Evolutionary conservation across 192 early-diverging fungal genomes (phyloP).

Genomic region (Podila epigama): DNA sequence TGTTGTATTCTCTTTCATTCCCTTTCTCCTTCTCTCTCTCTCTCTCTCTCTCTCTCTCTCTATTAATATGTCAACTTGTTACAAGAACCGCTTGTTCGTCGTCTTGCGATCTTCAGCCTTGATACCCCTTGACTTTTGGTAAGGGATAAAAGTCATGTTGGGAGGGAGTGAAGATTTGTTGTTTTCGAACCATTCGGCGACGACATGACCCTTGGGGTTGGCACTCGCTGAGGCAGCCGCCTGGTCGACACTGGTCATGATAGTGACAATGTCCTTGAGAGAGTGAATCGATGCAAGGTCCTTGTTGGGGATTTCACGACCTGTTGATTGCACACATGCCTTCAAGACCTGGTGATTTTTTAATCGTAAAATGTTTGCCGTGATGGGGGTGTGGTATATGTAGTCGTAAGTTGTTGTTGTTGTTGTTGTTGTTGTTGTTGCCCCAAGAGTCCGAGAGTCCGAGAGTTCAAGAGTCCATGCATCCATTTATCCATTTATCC

Average conservation of each 20-base stretch:
- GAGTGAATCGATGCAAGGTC: conserved; percentile 27
- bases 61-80: background rate
- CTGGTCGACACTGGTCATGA: conserved; percentile 9
- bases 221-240: background rate
- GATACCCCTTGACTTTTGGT: conserved; percentile 43
- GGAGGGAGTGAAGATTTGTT: conserved; percentile 42
- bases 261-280: conserved; percentile 26
- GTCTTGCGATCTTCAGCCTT: conserved; percentile 44
- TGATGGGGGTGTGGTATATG: background rate
- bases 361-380: background rate
- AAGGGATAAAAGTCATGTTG: conserved; percentile 53
- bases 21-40: background rate
- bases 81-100: conserved; percentile 47
- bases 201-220: conserved; percentile 49
- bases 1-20: too few relatives aligned
- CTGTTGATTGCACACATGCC: conserved; percentile 33
- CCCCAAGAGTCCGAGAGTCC: background rate
- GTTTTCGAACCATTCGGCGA: conserved; percentile 51
- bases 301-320: conserved; percentile 44
- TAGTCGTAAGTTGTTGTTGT: background rate
- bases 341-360: conserved; percentile 25
- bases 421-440: background rate
- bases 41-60: background rate
- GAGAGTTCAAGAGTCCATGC: too few relatives aligned
- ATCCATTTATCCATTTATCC: too few relatives aligned